These are phyloP conservation scores for Mycena chlorophos DNA, from an alignment of 768 basidiomycete genomes.

Conservation along the genomic window DNA sequence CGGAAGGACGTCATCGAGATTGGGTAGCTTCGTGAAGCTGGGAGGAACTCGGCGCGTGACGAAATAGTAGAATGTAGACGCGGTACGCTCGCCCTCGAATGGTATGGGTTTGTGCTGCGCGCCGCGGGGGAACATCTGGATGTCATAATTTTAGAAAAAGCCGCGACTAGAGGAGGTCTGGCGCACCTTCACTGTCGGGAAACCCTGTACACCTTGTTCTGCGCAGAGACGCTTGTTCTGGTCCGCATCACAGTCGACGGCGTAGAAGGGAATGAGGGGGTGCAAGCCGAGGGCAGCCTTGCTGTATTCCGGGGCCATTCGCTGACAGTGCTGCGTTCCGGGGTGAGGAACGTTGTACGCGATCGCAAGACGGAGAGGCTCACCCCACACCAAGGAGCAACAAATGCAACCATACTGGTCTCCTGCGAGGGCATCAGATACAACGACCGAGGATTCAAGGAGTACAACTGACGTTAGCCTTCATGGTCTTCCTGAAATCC, in stretches of 20 bases:
- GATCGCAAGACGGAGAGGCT: slow-evolving; percentile 27
- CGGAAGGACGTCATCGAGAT: slow-evolving; percentile 53
- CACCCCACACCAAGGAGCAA: slow-evolving; percentile 94
- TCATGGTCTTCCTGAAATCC: slow-evolving; percentile 71
- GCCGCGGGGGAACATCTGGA: slow-evolving; percentile 82
- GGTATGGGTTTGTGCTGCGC: slow-evolving; percentile 56
- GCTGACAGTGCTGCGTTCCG: slow-evolving; percentile 75
- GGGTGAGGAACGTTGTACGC: not conserved
- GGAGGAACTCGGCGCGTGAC: slow-evolving; percentile 75
- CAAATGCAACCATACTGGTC: slow-evolving; percentile 83
- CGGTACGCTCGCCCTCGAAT: slow-evolving; percentile 74
- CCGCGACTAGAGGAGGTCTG: too few species aligned
- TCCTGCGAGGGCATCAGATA: slow-evolving; percentile 40
- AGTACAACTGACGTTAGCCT: slow-evolving; percentile 60
- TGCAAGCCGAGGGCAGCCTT: slow-evolving; percentile 77
- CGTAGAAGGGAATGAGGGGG: slow-evolving; percentile 85
- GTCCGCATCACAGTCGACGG: slow-evolving; percentile 88
- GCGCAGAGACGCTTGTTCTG: slow-evolving; percentile 81
- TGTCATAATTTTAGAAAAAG: slow-evolving; percentile 5
- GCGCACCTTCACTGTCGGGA: slow-evolving; percentile 86
- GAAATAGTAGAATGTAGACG: slow-evolving; percentile 73
- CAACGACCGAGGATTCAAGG: not conserved
- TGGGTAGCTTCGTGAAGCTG: slow-evolving; percentile 60
- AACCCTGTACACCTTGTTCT: slow-evolving; percentile 85
- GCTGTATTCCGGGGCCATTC: slow-evolving; percentile 80